A percentile compares a stretch with the other conserved stretches of the same genome.
Evolutionary conservation across 108 stramenopile genomes (phyloP).

Genomic region (Skeletonema potamos): DNA sequence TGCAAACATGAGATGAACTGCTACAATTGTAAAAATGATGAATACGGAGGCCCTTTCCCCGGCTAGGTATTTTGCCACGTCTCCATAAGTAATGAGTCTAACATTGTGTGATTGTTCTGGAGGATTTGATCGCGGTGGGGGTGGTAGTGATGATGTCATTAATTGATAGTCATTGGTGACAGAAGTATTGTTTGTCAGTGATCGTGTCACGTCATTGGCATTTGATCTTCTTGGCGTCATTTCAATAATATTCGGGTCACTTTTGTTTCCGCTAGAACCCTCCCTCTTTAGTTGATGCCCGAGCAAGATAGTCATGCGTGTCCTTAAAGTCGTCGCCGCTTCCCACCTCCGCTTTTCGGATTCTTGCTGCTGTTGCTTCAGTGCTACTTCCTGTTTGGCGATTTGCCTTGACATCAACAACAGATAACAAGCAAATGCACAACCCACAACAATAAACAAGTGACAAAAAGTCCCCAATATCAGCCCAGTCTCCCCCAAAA

Average conservation of each 20-base stretch:
- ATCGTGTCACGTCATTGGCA: no score
- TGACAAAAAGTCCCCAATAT: conserved; percentile 48
- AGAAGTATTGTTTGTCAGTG: background rate
- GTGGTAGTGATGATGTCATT: background rate
- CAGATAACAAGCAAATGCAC: conserved; percentile 49
- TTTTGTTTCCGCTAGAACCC: background rate
- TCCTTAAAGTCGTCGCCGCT: background rate
- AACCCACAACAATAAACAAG: conserved; percentile 42
- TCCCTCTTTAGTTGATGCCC: background rate
- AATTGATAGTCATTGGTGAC: background rate
- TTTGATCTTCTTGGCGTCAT: background rate
- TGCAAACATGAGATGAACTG: conserved; percentile 50
- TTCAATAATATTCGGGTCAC: background rate
- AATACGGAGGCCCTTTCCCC: conserved; percentile 27
- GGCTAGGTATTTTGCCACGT: conserved; percentile 40
- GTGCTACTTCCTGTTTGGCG: conserved; percentile 31
- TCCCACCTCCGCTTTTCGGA: conserved; percentile 8
- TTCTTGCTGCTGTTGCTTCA: conserved; percentile 5
- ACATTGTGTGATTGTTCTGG: conserved; percentile 11
- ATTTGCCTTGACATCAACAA: conserved; percentile 37
- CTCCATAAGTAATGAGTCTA: conserved; percentile 49
- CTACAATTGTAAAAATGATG: conserved; percentile 39
- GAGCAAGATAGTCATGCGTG: background rate
- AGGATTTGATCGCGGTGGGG: background rate
- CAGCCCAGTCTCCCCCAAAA: conserved; percentile 46